Percentiles rank a stretch among this genome's conserved stretches.
Evolutionary conservation across 768 basidiomycete genomes (phyloP).

Genomic region (Pleurotus tuoliensis): DNA sequence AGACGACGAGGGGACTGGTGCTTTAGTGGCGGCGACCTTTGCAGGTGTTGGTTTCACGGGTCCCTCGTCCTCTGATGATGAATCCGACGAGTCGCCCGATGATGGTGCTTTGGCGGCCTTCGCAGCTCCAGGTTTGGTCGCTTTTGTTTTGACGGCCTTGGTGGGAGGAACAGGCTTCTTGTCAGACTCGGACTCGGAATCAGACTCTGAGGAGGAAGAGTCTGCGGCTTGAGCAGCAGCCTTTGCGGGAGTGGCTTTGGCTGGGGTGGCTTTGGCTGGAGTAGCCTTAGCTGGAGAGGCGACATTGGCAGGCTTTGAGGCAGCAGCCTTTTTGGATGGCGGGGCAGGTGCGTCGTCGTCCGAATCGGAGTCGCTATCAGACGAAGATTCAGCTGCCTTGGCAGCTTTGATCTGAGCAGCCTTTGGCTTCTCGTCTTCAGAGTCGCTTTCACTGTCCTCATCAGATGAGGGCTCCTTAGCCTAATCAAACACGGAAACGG

Average conservation of each 20-base stretch:
- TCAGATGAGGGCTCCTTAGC: conserved; percentile 35
- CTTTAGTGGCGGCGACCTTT: background rate
- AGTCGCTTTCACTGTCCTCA: conserved; percentile 41
- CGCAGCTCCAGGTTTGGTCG: conserved; percentile 1
- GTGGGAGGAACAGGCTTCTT: conserved; percentile 18
- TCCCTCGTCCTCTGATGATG: conserved; percentile 16
- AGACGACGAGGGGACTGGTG: conserved; percentile 20
- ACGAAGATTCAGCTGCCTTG: conserved; percentile 27
- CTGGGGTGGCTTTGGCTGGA: conserved; percentile 6
- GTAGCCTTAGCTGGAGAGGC: conserved; percentile 8
- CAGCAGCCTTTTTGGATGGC: conserved; percentile 18
- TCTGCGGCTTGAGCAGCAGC: background rate
- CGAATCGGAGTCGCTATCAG: conserved; percentile 30
- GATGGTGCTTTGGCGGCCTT: conserved; percentile 14
- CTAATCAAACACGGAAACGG: conserved; percentile 14
- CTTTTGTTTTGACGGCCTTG: background rate
- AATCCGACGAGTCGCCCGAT: conserved; percentile 19
- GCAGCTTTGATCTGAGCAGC: conserved; percentile 43
- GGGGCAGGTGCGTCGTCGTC: conserved; percentile 18
- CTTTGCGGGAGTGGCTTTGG: conserved; percentile 17
- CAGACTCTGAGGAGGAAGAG: conserved; percentile 13
- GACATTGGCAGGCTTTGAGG: conserved; percentile 9
- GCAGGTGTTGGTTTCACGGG: conserved; percentile 4
- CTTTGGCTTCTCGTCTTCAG: conserved; percentile 57
- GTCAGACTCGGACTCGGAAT: conserved; percentile 24